Evolutionary conservation across 257 asterid genomes (phyloP).

Genomic region (Craterostigma plantagineum): DNA sequence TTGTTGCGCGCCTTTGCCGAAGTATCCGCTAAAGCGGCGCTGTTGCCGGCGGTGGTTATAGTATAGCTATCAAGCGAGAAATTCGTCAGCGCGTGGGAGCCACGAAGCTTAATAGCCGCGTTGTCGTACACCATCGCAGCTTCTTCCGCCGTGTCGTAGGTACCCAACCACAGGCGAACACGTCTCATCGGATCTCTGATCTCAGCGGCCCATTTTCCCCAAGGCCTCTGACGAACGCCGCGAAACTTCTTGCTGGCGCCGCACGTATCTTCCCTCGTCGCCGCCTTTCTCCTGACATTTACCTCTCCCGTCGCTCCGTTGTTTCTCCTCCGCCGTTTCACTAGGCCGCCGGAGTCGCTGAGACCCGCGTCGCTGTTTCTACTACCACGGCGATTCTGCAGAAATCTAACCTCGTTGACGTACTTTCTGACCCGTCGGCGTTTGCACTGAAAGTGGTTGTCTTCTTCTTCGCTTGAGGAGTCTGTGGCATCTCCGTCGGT

Average conservation of each 20-base stretch:
- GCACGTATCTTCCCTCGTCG: conserved; percentile 6
- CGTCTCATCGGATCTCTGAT: conserved; percentile 79
- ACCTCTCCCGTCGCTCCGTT: conserved; percentile 7
- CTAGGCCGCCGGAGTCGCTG: neutral
- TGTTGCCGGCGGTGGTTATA: too few relatives aligned
- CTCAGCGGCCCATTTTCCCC: conserved; percentile 99
- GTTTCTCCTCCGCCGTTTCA: conserved; percentile 20
- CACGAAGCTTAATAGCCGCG: conserved; percentile 87
- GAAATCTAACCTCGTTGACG: conserved; percentile 50
- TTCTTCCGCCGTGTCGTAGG: conserved; percentile 90
- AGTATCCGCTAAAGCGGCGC: too few relatives aligned
- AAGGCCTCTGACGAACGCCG: conserved; percentile 88
- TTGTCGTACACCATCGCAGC: conserved; percentile 98
- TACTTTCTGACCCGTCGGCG: conserved; percentile 46
- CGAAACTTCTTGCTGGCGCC: conserved; percentile 36
- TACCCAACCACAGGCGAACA: conserved; percentile 83
- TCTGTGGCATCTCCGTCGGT: conserved; percentile 89
- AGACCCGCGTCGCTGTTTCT: too few relatives aligned
- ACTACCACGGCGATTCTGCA: neutral
- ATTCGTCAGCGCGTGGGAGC: conserved; percentile 87
- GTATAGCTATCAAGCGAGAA: conserved; percentile 12
- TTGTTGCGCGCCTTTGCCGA: too few relatives aligned
- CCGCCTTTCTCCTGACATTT: too few relatives aligned
- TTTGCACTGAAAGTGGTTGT: neutral
- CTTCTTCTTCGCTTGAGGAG: conserved; percentile 74